These are phyloP conservation scores for Myxozyma geophila DNA, from an alignment of 805 yeast genomes.

Conservation along the genomic window DNA sequence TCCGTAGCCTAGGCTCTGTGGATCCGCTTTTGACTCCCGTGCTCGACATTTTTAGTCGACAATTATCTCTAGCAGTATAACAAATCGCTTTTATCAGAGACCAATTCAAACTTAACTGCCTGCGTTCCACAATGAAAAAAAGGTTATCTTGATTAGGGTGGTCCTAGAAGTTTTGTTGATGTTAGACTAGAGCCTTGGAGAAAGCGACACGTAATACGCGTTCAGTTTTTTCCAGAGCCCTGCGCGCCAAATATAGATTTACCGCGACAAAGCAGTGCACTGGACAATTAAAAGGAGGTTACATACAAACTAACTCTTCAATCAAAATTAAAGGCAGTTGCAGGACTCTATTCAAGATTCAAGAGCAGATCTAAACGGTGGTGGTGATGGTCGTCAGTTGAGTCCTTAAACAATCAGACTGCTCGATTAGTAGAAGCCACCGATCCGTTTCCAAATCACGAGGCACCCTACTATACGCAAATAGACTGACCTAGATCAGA, in stretches of 20 bases:
- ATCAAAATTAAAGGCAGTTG: too few relatives aligned
- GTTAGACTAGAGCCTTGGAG: not conserved
- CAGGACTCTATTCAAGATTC: too few relatives aligned
- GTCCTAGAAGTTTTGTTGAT: not conserved
- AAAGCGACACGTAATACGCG: not conserved
- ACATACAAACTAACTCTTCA: not conserved
- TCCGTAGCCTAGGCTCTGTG: conserved; percentile 14
- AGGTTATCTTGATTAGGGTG: not conserved
- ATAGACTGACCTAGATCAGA: too few relatives aligned
- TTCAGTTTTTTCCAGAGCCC: not conserved
- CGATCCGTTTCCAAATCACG: too few relatives aligned
- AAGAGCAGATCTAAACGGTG: too few relatives aligned
- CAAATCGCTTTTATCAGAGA: not conserved
- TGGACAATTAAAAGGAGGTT: not conserved
- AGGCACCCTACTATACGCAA: too few relatives aligned
- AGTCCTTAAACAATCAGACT: too few relatives aligned
- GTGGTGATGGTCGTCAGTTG: too few relatives aligned
- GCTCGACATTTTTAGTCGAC: conserved; percentile 6
- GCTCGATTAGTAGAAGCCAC: too few relatives aligned
- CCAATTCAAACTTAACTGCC: too few relatives aligned
- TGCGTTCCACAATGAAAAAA: not conserved
- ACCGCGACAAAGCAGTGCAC: not conserved
- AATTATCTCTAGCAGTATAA: not conserved
- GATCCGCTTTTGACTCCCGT: conserved; percentile 8
- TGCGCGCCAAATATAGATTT: conserved; percentile 16